A percentile compares a stretch with the other conserved stretches of the same genome.
These are phyloP conservation scores for Pleurotus ostreatus DNA, from an alignment of 768 basidiomycete species.

Conservation along the genomic window DNA sequence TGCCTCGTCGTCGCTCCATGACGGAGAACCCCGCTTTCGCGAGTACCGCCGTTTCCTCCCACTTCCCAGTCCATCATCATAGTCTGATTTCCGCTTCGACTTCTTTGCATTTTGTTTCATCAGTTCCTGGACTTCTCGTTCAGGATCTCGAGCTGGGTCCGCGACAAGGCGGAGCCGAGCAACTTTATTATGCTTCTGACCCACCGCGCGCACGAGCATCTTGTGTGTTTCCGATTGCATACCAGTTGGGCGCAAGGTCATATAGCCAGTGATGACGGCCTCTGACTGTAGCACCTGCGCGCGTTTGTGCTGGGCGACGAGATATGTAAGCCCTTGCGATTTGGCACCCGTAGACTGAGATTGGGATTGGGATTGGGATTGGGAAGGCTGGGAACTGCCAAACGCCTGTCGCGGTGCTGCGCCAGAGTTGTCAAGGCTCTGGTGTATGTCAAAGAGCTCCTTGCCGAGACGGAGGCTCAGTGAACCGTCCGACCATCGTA, in stretches of 20 bases:
- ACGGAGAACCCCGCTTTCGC: slow-evolving; percentile 37
- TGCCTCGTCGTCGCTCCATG: slow-evolving; percentile 68
- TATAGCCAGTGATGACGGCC: slow-evolving; percentile 76
- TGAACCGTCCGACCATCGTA: slow-evolving; percentile 95
- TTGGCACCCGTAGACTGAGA: slow-evolving; percentile 32
- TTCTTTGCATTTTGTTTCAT: slow-evolving; percentile 63
- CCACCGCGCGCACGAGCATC: slow-evolving; percentile 82
- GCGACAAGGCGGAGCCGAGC: slow-evolving; percentile 76
- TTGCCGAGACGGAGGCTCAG: slow-evolving; percentile 88
- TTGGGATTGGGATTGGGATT: slow-evolving; percentile 19
- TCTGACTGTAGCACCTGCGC: slow-evolving; percentile 86
- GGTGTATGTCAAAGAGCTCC: slow-evolving; percentile 89
- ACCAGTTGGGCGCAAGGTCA: slow-evolving; percentile 81
- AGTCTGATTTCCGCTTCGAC: slow-evolving; percentile 52
- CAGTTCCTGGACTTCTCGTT: slow-evolving; percentile 67
- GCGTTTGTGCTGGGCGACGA: slow-evolving; percentile 85
- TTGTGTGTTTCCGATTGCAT: slow-evolving; percentile 90
- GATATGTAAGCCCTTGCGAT: slow-evolving; percentile 79
- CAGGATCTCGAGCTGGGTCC: slow-evolving; percentile 74
- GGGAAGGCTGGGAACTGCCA: slow-evolving; percentile 30
- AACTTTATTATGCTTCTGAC: slow-evolving; percentile 79
- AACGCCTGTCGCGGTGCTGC: slow-evolving; percentile 56
- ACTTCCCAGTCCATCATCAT: slow-evolving; percentile 43
- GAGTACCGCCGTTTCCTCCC: slow-evolving; percentile 44
- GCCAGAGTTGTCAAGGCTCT: slow-evolving; percentile 75